Percentiles rank a stretch among this genome's conserved stretches.
phyloP scores from a whole-genome alignment of 192 early-diverging fungal genomes.

The Lobulomyces angularis region DNA sequence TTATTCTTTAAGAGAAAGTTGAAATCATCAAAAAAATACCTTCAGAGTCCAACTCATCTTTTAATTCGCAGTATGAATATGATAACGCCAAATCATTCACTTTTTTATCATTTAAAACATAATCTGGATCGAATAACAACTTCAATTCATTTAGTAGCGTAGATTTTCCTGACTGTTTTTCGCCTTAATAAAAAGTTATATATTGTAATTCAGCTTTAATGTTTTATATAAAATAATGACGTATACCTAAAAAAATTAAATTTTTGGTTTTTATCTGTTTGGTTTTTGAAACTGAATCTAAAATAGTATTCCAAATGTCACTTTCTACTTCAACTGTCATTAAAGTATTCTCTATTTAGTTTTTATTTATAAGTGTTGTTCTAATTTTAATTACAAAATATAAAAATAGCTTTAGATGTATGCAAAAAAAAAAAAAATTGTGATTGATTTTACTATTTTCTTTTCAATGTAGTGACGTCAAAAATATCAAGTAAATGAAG shows the following conservation, averaged over 20 bases:
- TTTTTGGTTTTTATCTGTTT: conserved; percentile 62
- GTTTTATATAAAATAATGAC: background rate
- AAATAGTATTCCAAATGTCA: conserved; percentile 70
- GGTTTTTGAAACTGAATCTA: conserved; percentile 61
- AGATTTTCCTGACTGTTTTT: conserved; percentile 71
- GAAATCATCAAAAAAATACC: conserved; percentile 14
- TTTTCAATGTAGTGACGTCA: no score
- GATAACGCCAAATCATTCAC: conserved; percentile 68
- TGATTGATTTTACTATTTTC: no score
- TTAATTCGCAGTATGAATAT: conserved; percentile 71
- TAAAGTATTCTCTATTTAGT: no score
- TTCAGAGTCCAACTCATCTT: conserved; percentile 83
- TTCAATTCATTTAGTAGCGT: conserved; percentile 45
- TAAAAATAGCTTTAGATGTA: no score
- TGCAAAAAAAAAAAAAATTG: no score
- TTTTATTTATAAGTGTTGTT: no score
- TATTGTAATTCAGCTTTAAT: no score
- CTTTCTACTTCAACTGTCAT: conserved; percentile 17
- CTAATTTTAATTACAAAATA: no score
- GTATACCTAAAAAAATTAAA: conserved; percentile 65
- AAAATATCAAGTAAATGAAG: no score
- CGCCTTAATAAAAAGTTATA: conserved; percentile 29
- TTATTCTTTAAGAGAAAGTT: background rate
- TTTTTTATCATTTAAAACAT: conserved; percentile 21
- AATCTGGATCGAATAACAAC: conserved; percentile 23